These are phyloP conservation scores for Clavispora santaluciae DNA, from an alignment of 805 yeast genomes.

Conservation along the genomic window DNA sequence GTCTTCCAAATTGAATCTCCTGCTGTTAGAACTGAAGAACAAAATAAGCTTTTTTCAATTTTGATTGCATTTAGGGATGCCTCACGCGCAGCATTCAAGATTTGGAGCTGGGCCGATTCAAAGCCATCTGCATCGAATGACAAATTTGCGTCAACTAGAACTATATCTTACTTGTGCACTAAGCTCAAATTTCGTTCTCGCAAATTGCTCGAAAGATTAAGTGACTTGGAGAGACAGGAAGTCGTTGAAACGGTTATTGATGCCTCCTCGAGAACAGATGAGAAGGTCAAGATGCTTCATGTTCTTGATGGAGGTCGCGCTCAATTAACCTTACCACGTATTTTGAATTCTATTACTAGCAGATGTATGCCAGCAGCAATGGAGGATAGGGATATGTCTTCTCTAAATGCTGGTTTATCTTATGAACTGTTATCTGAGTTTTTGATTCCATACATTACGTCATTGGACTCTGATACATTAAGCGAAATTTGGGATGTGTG, in stretches of 20 bases:
- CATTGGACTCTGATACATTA: conserved; percentile 70
- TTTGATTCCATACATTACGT: conserved; percentile 53
- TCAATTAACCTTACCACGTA: conserved; percentile 62
- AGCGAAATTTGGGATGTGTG: conserved; percentile 72
- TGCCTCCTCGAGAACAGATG: conserved; percentile 19
- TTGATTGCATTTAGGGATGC: conserved; percentile 63
- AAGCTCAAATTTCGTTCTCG: conserved; percentile 66
- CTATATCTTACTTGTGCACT: conserved; percentile 42
- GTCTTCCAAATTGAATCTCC: conserved; percentile 73
- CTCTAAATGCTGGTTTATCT: conserved; percentile 43
- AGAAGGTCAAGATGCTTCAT: conserved; percentile 56
- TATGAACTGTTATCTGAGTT: conserved; percentile 46
- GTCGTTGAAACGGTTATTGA: conserved; percentile 61
- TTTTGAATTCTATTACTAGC: conserved; percentile 51
- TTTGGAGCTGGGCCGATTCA: conserved; percentile 70
- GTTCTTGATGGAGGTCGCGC: conserved; percentile 83
- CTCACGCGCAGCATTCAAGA: conserved; percentile 46
- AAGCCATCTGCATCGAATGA: conserved; percentile 13
- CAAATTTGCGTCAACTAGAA: conserved; percentile 18
- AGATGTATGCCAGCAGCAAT: conserved; percentile 36
- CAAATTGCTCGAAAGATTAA: conserved; percentile 57
- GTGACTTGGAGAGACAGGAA: conserved; percentile 66
- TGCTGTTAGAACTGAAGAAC: conserved; percentile 43
- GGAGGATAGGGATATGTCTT: conserved; percentile 36
- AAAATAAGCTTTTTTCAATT: conserved; percentile 51